phyloP scores from a whole-genome alignment of 2,329 filamentous ascomycete genomes.

The Moelleriella libera region DNA sequence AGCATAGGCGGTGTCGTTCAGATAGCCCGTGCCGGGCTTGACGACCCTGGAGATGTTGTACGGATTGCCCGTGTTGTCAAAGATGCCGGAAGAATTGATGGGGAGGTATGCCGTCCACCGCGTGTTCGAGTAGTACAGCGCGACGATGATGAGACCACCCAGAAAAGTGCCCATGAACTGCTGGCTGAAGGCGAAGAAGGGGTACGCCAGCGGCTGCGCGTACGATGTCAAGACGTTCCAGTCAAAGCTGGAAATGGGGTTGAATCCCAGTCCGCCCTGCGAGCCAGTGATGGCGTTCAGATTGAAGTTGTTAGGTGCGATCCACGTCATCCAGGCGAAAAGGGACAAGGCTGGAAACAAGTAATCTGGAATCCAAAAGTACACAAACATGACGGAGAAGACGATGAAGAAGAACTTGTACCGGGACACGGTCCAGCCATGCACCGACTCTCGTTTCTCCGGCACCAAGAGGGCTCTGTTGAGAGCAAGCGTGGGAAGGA shows the following conservation, averaged over 20 bases:
- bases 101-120: conserved; percentile 30
- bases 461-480: conserved; percentile 18
- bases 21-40: conserved; percentile 12
- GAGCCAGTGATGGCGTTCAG: conserved; percentile 27
- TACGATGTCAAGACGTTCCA: conserved; percentile 23
- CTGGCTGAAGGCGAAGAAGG: conserved; percentile 25
- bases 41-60: conserved; percentile 31
- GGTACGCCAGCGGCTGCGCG: conserved; percentile 14
- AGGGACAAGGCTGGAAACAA: conserved; percentile 26
- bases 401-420: conserved; percentile 26
- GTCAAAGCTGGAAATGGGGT: conserved; percentile 35
- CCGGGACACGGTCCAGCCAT: conserved; percentile 30
- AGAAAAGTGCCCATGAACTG: conserved; percentile 18
- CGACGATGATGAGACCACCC: conserved; percentile 24
- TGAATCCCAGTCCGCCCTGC: conserved; percentile 27
- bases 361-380: conserved; percentile 33
- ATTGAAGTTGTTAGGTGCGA: conserved; percentile 28
- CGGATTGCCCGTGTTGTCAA: conserved; percentile 25
- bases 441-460: conserved; percentile 18
- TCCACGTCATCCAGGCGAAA: conserved; percentile 38
- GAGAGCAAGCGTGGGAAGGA: conserved; percentile 18
- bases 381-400: conserved; percentile 22
- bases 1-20: conserved; percentile 21
- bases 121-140: conserved; percentile 28
- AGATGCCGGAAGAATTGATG: conserved; percentile 31